These are phyloP conservation scores for Thelephora aurantiotincta DNA, from an alignment of 768 basidiomycete genomes.

Conservation along the genomic window DNA sequence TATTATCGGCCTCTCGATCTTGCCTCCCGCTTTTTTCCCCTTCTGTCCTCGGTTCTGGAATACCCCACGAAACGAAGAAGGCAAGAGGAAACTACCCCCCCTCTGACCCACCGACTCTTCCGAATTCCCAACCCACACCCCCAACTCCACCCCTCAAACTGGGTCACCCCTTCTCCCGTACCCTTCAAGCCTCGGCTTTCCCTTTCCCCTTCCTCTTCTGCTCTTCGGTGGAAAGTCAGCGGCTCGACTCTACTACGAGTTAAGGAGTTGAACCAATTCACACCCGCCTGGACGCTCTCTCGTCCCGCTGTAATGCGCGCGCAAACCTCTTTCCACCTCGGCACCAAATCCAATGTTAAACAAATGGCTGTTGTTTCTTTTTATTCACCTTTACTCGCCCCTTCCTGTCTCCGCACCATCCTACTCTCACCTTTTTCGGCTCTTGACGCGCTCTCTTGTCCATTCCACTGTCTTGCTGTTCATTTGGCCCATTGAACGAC, in stretches of 20 bases:
- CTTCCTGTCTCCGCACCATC: not conserved
- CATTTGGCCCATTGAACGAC: no score
- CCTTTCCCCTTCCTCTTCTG: not conserved
- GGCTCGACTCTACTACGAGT: no score
- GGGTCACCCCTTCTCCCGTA: not conserved
- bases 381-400: not conserved
- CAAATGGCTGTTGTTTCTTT: slow-evolving; percentile 2
- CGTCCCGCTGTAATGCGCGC: not conserved
- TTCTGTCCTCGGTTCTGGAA: not conserved
- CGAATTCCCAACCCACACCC: not conserved
- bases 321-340: not conserved
- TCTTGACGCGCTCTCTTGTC: no score
- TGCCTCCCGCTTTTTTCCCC: not conserved
- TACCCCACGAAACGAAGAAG: not conserved
- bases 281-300: not conserved
- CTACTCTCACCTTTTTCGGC: not conserved
- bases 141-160: not conserved
- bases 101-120: not conserved
- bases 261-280: not conserved
- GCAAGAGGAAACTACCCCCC: not conserved
- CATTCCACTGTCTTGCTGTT: no score
- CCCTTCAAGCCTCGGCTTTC: not conserved
- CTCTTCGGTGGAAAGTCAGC: not conserved
- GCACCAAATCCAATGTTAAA: slow-evolving; percentile 1
- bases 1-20: slow-evolving; percentile 4